Conservation (phyloP, 2,329 filamentous ascomycete species). For the Xylaria multiplex region DNA sequence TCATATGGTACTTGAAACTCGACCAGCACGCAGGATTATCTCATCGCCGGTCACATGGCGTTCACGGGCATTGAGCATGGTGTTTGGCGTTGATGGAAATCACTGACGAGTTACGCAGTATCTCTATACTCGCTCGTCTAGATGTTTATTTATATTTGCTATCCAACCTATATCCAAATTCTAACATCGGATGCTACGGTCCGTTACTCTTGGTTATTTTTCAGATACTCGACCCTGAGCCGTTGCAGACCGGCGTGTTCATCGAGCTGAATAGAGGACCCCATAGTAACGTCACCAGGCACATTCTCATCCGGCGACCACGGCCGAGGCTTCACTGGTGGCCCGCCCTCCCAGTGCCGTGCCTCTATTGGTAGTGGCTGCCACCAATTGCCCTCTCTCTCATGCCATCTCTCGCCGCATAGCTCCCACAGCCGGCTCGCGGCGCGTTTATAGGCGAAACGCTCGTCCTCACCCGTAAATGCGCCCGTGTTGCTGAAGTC, state of each 20-base stretch:
- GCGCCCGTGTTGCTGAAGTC: slow-evolving; percentile 75
- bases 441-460: slow-evolving; percentile 82
- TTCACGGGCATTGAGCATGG: slow-evolving; percentile 40
- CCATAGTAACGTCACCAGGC: slow-evolving; percentile 54
- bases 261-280: slow-evolving; percentile 55
- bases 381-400: slow-evolving; percentile 72
- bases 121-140: slow-evolving; percentile 17
- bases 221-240: slow-evolving; percentile 48
- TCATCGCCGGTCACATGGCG: not conserved
- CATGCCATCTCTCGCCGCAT: slow-evolving; percentile 78
- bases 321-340: slow-evolving; percentile 39
- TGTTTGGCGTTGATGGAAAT: slow-evolving; percentile 39
- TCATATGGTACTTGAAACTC: not conserved
- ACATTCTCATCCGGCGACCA: slow-evolving; percentile 20
- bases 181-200: not conserved
- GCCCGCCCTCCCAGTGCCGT: slow-evolving; percentile 70
- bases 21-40: not conserved
- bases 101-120: slow-evolving; percentile 7
- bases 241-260: slow-evolving; percentile 56
- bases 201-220: slow-evolving; percentile 2
- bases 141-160: slow-evolving; percentile 21
- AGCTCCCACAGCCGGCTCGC: slow-evolving; percentile 84
- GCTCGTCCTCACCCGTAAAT: slow-evolving; percentile 83
- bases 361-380: slow-evolving; percentile 71
- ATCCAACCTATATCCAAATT: slow-evolving; percentile 26